Evolutionary conservation across 139 green algal species (phyloP), one percentile per base, ranked within the genome.

Genomic region (Chlamydomonas sp.): DNA sequence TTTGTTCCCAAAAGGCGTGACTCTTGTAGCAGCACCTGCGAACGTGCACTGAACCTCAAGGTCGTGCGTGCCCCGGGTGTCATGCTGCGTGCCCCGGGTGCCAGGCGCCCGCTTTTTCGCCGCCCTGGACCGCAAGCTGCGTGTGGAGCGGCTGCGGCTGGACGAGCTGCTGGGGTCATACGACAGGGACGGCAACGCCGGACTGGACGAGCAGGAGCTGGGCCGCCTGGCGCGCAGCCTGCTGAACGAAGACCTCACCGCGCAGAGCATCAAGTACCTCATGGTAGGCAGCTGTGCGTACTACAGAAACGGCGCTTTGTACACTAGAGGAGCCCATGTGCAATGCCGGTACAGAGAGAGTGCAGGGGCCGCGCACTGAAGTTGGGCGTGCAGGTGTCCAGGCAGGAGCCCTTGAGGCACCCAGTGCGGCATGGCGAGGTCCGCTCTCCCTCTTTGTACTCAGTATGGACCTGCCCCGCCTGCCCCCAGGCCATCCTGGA

Each of bases 101-200:
- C 57, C 87, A 91, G 88, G 68, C 64, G 59, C 9, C 18, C 64
- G 59, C 31, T 93, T 93, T 88, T 91, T 93, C 58, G 62, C 75
- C 57, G 84, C 80, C 6, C 90, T 93, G 73, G 90, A 93, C 78
- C 77, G 58, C 63, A 86, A 86, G 75, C 90, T 93, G 18, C 89
- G 89, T 2, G 18, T 60, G 63, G 49, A 90, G 49, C 71, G 75
- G 3, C 59, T 85, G 77, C 66, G 85, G 5, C 90, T 93, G 60
- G 63, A 78, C 0, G 90, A 93, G 12, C 62, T 93, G 58, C 73
- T 93, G 78, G 81, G 57, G 3, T 49, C 61, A 3, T 91, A 79
- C 60, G 91, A 93, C 77, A 1, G 62, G 17, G 69, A 91, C 17
- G 78, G 60, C 20, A 78, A 85, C 59, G 76, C 80, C 6, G 16